Evolutionary conservation across 73 alveolate species (phyloP).

Genomic region (Tetrahymena malaccensis): DNA sequence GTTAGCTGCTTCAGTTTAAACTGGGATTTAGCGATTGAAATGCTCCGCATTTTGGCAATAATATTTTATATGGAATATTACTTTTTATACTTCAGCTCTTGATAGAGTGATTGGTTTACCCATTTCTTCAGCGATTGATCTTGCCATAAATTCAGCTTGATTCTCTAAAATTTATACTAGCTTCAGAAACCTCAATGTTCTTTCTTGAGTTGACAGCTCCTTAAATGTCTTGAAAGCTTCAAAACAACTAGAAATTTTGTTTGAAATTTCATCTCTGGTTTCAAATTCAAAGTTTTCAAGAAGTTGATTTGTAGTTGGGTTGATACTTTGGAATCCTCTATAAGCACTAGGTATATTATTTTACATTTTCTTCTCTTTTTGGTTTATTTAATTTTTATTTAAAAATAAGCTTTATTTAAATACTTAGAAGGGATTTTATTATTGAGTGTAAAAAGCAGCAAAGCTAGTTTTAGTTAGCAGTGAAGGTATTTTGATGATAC

Average conservation of each 20-base stretch:
- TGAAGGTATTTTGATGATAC: too few species aligned
- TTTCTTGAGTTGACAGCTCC: background rate
- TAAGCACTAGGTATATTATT: background rate
- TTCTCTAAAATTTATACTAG: background rate
- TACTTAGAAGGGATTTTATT: too few species aligned
- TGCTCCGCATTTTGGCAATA: background rate
- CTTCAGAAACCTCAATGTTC: background rate
- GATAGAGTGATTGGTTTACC: background rate
- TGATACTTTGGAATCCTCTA: background rate
- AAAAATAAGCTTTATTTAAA: too few species aligned
- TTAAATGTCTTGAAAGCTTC: background rate
- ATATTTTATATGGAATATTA: background rate
- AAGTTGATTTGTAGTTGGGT: background rate
- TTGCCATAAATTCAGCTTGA: background rate
- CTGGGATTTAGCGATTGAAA: background rate
- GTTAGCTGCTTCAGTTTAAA: conserved; percentile 42
- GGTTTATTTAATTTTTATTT: background rate
- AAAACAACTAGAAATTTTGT: background rate
- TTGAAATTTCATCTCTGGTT: background rate
- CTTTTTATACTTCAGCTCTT: background rate
- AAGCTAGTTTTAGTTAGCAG: too few species aligned
- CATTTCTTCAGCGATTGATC: background rate
- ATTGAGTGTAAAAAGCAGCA: too few species aligned
- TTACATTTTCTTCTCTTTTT: background rate
- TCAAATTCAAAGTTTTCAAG: background rate